These are phyloP conservation scores for Agrocybe praecox DNA, from an alignment of 768 basidiomycete genomes.

Conservation along the genomic window DNA sequence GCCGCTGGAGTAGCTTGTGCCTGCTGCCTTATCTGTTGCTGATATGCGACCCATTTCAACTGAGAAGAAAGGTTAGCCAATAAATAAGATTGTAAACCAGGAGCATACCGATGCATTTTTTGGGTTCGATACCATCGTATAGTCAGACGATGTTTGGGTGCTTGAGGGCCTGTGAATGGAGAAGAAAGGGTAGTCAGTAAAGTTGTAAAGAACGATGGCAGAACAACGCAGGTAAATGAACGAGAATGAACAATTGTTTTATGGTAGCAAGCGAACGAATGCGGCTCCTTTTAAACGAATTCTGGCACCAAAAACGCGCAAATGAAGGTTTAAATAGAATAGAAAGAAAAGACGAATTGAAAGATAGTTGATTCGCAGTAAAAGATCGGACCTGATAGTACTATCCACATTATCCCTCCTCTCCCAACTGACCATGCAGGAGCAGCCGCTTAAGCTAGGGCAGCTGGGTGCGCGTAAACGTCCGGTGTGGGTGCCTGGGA, in stretches of 20 bases:
- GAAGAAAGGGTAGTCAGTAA: slow-evolving; percentile 19
- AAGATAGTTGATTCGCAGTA: neutral
- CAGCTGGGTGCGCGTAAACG: too few relatives aligned
- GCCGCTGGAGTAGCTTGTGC: slow-evolving; percentile 44
- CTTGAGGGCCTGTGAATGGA: slow-evolving; percentile 76
- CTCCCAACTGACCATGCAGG: slow-evolving; percentile 91
- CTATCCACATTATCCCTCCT: slow-evolving; percentile 90
- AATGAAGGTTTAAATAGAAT: too few relatives aligned
- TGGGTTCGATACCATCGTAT: too few relatives aligned
- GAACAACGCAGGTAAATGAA: too few relatives aligned
- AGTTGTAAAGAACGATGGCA: neutral
- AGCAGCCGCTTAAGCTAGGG: slow-evolving; percentile 75
- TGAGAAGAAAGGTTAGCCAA: slow-evolving; percentile 92
- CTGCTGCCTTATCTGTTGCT: slow-evolving; percentile 69
- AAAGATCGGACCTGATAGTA: slow-evolving; percentile 61
- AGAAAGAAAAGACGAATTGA: neutral
- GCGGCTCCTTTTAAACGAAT: too few relatives aligned
- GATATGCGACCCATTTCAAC: slow-evolving; percentile 26
- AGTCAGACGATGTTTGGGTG: slow-evolving; percentile 99
- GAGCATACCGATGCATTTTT: too few relatives aligned
- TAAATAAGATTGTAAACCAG: slow-evolving; percentile 98
- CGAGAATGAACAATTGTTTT: too few relatives aligned
- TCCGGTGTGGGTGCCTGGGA: too few relatives aligned
- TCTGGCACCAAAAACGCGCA: too few relatives aligned
- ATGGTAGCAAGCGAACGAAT: too few relatives aligned